Conservation (phyloP, 2,329 filamentous ascomycete species). For the Neonectria neomacrospora region DNA sequence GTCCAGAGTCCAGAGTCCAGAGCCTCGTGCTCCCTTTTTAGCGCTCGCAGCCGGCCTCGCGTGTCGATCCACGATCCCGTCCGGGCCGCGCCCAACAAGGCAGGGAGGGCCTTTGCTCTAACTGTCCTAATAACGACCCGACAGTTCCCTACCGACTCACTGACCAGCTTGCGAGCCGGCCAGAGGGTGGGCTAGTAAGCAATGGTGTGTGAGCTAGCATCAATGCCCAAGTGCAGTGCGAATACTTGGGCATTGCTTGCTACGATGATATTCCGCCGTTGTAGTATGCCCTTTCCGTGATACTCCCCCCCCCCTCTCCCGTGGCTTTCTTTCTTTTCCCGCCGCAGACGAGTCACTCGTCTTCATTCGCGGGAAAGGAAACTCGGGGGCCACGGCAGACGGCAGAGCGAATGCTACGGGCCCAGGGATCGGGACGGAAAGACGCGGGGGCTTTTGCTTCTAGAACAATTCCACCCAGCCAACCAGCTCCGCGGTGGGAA, state of each 20-base stretch:
- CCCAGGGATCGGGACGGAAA: conserved; percentile 36
- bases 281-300: not conserved
- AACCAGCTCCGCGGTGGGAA: conserved; percentile 31
- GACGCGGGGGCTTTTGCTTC: conserved; percentile 40
- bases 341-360: too few species aligned
- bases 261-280: not conserved
- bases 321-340: not conserved
- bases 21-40: conserved; percentile 29
- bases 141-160: not conserved
- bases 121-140: conserved; percentile 19
- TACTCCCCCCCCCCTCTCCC: too few species aligned
- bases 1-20: conserved; percentile 22
- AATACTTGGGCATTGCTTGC: not conserved
- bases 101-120: conserved; percentile 3
- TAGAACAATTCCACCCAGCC: conserved; percentile 42
- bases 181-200: too few species aligned
- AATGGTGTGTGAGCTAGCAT: too few species aligned
- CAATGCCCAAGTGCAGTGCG: too few species aligned
- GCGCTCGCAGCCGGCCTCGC: conserved; percentile 37
- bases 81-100: conserved; percentile 39
- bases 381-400: not conserved
- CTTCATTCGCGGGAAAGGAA: not conserved
- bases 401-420: not conserved
- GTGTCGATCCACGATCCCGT: conserved; percentile 43
- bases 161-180: too few species aligned